These are phyloP conservation scores for Acer campestre DNA, from an alignment of 345 rosid species.

Conservation along the genomic window DNA sequence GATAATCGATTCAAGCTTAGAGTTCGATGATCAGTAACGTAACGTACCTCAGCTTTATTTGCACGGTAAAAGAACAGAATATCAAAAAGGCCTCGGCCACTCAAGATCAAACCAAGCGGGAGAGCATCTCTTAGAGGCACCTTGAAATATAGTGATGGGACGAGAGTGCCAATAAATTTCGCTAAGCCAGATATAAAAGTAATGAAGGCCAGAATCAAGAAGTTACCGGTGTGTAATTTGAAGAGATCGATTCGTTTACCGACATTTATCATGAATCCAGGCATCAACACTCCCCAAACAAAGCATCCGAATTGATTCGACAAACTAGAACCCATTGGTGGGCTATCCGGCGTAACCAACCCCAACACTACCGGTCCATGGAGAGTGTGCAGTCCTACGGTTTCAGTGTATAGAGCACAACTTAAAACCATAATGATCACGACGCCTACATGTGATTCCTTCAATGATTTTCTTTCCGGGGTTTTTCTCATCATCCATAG, in stretches of 20 bases:
- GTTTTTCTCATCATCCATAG: slow-evolving; percentile 40
- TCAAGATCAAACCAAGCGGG: slow-evolving; percentile 40
- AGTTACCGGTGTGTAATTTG: not conserved
- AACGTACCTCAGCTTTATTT: not conserved
- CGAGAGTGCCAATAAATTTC: slow-evolving; percentile 24
- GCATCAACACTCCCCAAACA: slow-evolving; percentile 35
- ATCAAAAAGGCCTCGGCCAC: slow-evolving; percentile 43
- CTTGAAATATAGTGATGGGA: slow-evolving; percentile 33
- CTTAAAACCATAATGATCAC: slow-evolving; percentile 17
- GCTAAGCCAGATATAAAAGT: slow-evolving; percentile 13
- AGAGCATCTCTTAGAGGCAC: slow-evolving; percentile 42
- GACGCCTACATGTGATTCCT: slow-evolving; percentile 30
- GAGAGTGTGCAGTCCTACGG: slow-evolving; percentile 16
- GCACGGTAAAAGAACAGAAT: slow-evolving; percentile 32
- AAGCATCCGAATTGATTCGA: slow-evolving; percentile 39
- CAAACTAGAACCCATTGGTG: slow-evolving; percentile 37
- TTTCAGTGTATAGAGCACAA: slow-evolving; percentile 27
- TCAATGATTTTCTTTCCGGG: slow-evolving; percentile 43
- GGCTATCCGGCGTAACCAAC: slow-evolving; percentile 36
- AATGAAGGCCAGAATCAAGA: slow-evolving; percentile 18
- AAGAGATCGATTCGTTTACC: slow-evolving; percentile 30
- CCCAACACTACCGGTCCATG: slow-evolving; percentile 41
- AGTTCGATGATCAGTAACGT: not conserved
- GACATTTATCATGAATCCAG: slow-evolving; percentile 36
- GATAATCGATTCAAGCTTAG: not conserved